These are phyloP conservation scores for Hypocrella siamensis DNA, from an alignment of 2,329 filamentous ascomycete genomes.

Conservation along the genomic window DNA sequence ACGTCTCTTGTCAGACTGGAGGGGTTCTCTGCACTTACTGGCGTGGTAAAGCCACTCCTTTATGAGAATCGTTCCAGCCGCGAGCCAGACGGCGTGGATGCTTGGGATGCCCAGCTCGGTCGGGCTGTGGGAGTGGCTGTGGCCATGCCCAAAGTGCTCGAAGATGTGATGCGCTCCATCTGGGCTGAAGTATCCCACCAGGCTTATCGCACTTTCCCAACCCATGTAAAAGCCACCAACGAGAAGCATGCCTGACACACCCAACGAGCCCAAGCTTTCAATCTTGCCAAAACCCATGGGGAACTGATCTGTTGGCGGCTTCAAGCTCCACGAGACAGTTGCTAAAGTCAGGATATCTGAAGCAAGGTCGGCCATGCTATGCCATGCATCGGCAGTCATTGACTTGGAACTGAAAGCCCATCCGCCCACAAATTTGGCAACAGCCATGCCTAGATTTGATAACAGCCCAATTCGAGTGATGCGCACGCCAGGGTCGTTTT, in stretches of 20 bases:
- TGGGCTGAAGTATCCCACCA: conserved; percentile 59
- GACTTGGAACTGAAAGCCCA: conserved; percentile 92
- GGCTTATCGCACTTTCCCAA: conserved; percentile 49
- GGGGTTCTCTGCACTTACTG: no score
- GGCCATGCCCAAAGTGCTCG: conserved; percentile 45
- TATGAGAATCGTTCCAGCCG: conserved; percentile 72
- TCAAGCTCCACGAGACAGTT: conserved; percentile 86
- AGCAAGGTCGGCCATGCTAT: conserved; percentile 87
- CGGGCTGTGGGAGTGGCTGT: conserved; percentile 43
- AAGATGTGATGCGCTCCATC: conserved; percentile 51
- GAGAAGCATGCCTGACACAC: conserved; percentile 82
- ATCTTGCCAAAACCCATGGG: conserved; percentile 92
- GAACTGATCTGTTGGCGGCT: conserved; percentile 67
- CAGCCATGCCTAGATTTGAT: conserved; percentile 85
- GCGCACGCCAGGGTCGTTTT: conserved; percentile 51
- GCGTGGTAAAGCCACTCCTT: conserved; percentile 97
- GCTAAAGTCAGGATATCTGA: conserved; percentile 89
- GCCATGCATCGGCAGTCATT: conserved; percentile 85
- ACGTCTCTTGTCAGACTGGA: no score
- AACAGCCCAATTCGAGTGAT: conserved; percentile 46
- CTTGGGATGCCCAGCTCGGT: conserved; percentile 46
- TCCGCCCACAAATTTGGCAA: conserved; percentile 83
- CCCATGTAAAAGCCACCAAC: conserved; percentile 88
- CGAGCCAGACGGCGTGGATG: conserved; percentile 89
- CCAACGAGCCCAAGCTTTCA: conserved; percentile 87